Percentiles rank a stretch among this genome's conserved stretches.
Conservation (phyloP, 805 yeast genomes). For the Yamadazyma scolyti region DNA sequence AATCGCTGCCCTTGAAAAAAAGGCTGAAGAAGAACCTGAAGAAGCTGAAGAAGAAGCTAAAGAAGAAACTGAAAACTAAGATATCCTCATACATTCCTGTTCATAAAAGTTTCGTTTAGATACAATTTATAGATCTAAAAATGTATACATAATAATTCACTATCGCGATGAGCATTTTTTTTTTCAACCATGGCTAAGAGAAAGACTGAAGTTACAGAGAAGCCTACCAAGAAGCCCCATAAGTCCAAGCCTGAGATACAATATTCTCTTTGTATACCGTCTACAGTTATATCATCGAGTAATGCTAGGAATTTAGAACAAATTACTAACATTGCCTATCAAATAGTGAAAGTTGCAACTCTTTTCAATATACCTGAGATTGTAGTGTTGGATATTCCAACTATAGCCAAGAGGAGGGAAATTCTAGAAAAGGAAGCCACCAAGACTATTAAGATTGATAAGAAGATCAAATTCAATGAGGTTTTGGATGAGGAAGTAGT, state of each 20-base stretch:
- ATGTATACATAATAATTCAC: neutral
- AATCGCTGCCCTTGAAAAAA: conserved; percentile 62
- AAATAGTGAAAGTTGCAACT: conserved; percentile 72
- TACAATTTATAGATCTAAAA: neutral
- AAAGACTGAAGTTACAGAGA: conserved; percentile 19
- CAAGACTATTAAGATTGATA: conserved; percentile 18
- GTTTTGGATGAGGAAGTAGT: conserved; percentile 6
- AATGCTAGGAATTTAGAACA: conserved; percentile 69
- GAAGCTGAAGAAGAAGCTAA: conserved; percentile 33
- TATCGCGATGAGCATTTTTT: neutral
- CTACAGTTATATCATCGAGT: conserved; percentile 51
- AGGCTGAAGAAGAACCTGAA: conserved; percentile 34
- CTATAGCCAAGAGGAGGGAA: conserved; percentile 14
- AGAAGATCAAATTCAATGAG: conserved; percentile 29
- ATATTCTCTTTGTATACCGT: conserved; percentile 70
- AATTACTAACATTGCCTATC: conserved; percentile 69
- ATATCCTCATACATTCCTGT: conserved; percentile 1
- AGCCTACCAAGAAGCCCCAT: conserved; percentile 27
- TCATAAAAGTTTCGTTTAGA: neutral
- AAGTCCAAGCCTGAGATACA: conserved; percentile 23
- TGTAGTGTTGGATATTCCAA: conserved; percentile 58
- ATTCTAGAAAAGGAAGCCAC: conserved; percentile 17
- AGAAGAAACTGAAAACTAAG: conserved; percentile 6
- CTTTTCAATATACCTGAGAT: conserved; percentile 71
- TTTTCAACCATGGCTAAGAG: conserved; percentile 14